Conservation (phyloP, 176 grass and related monocot genomes). For the Secale cereale region DNA sequence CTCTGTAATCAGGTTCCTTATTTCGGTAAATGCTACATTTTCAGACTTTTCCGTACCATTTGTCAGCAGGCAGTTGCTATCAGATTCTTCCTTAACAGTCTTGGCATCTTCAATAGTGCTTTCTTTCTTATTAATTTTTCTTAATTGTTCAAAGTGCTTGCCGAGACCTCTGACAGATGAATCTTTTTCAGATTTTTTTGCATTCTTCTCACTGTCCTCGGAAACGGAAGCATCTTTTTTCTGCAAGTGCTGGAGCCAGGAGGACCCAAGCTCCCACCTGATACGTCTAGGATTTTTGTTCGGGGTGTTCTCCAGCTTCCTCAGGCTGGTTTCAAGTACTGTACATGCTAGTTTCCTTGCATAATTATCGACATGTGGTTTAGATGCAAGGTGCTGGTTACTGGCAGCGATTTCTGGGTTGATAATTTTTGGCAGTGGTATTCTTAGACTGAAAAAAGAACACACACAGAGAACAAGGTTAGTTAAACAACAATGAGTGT, state of each 20-base stretch:
- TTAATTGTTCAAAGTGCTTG: conserved; percentile 79
- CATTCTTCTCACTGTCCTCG: conserved; percentile 34
- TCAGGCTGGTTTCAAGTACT: conserved; percentile 68
- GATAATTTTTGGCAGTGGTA: conserved; percentile 45
- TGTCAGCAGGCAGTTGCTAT: conserved; percentile 6
- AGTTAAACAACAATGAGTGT: not conserved
- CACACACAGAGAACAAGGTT: not conserved
- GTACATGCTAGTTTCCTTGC: conserved; percentile 53
- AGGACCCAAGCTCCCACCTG: conserved; percentile 95
- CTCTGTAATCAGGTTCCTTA: conserved; percentile 61
- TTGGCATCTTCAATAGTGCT: conserved; percentile 22
- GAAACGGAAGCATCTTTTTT: conserved; percentile 59
- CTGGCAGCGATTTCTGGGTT: conserved; percentile 31
- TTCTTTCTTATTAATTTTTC: conserved; percentile 84
- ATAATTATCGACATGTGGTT: conserved; percentile 31
- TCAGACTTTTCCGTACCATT: conserved; percentile 36
- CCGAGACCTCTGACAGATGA: conserved; percentile 86
- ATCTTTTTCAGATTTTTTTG: conserved; percentile 44
- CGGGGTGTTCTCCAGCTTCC: conserved; percentile 51
- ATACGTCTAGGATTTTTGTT: conserved; percentile 41
- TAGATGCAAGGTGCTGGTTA: conserved; percentile 37
- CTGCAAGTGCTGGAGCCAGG: conserved; percentile 84
- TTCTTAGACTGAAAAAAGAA: conserved; percentile 67
- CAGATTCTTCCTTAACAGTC: conserved; percentile 62
- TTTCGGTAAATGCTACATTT: conserved; percentile 30